Evolutionary conservation across 331 rosid genomes (phyloP), one percentile per base, ranked within the genome.

Genomic region (Rosa hybrid): DNA sequence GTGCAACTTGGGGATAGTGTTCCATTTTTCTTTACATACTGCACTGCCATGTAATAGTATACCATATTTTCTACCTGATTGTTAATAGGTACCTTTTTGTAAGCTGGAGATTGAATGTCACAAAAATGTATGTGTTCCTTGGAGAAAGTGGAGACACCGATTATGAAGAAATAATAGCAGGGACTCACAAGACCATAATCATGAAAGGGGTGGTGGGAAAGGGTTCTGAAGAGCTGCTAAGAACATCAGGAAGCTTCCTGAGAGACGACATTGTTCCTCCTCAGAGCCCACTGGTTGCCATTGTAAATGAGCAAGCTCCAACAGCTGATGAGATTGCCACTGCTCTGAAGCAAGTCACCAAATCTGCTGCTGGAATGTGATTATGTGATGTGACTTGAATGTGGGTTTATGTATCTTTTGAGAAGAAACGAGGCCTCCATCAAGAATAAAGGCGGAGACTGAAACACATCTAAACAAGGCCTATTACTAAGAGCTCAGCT

Each of bases 121-220:
- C 94, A 39, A 94, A 90, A 86, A 94, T 94, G 98, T 90, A 84
- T 72, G 96, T 94, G 45, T 77, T 94, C 69, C 87, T 92, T 1
- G 98, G 98, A 54, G 94, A 94, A 86, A 88, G 86, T 18, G 97
- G 98, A 57, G 98, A 94, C 88, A 90, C 96, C 0, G 98, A 94
- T 84, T 85, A 82, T 50, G 98, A 94, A 74, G 98, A 94, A 83
- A 70, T 94, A 94, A 94, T 94, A 70, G 82, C 94, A 7, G 98
- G 98, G 86, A 88, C 92, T 74, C 97, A 94, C 82, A 92, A 89
- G 88, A 90, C 96, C 69, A 81, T 94, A 81, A 90, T 94, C 77
- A 71, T 94, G 91, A 94, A 92, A 79, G 97, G 90, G 8, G 84
- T 84, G 68, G 90, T 85, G 20, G 53, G 82, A 34, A 88, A 86